Percentiles rank a stretch among this genome's conserved stretches.
These are phyloP conservation scores for Leccinum subgranulosum DNA, from an alignment of 768 basidiomycete genomes.

Conservation along the genomic window DNA sequence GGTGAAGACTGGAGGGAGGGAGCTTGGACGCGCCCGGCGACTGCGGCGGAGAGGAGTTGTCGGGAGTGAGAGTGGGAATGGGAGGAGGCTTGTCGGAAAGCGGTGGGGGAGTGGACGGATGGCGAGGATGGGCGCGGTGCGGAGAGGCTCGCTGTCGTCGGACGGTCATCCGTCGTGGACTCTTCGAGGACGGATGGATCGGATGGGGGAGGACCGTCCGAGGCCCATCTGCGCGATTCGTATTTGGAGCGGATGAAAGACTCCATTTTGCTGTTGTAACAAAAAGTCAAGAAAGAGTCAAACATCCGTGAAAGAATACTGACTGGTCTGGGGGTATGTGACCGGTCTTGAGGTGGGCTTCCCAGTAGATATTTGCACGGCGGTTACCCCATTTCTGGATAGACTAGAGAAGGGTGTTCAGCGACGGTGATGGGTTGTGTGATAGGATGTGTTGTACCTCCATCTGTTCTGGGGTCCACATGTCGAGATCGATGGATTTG, in stretches of 20 bases:
- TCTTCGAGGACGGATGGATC: conserved; percentile 79
- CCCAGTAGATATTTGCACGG: conserved; percentile 95
- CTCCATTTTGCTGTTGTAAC: conserved; percentile 80
- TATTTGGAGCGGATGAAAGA: conserved; percentile 97
- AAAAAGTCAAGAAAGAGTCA: background rate
- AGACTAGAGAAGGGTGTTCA: conserved; percentile 39
- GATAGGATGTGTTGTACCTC: conserved; percentile 44
- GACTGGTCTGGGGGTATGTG: conserved; percentile 95
- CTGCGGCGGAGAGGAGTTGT: conserved; percentile 33
- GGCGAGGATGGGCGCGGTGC: conserved; percentile 30
- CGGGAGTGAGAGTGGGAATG: conserved; percentile 20
- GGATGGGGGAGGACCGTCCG: conserved; percentile 79
- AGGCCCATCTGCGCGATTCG: conserved; percentile 88
- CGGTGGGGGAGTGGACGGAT: conserved; percentile 22
- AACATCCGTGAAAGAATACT: conserved; percentile 30
- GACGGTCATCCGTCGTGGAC: conserved; percentile 4
- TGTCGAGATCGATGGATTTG: conserved; percentile 95
- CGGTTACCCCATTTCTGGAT: conserved; percentile 95
- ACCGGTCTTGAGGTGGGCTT: conserved; percentile 88
- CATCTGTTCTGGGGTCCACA: conserved; percentile 99
- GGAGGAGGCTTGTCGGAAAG: conserved; percentile 14
- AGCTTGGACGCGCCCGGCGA: conserved; percentile 32
- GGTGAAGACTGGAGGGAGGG: background rate
- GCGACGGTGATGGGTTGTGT: background rate
- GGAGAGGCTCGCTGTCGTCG: conserved; percentile 15